Percentiles rank a stretch among this genome's conserved stretches.
Evolutionary conservation across 192 early-diverging fungal species (phyloP).

Genomic region (Coemansia sp.): DNA sequence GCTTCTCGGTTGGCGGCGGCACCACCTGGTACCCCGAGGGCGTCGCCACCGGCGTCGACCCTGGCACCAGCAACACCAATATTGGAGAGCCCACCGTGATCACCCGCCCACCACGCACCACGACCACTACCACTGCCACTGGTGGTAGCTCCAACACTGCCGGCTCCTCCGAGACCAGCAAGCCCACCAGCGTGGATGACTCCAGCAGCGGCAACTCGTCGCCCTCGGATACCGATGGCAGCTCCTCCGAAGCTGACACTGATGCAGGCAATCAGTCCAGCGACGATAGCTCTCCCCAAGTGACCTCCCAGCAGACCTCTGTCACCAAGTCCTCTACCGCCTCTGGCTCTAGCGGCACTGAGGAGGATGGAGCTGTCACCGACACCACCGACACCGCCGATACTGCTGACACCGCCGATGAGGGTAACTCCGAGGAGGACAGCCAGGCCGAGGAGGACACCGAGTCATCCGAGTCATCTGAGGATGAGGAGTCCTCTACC

Average conservation of each 20-base stretch:
- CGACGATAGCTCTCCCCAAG: neutral
- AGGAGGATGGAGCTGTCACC: neutral
- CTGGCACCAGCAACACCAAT: too few relatives aligned
- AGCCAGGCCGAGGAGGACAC: conserved; percentile 2
- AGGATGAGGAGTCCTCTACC: conserved; percentile 3
- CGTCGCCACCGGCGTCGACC: conserved; percentile 46
- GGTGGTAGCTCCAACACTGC: too few relatives aligned
- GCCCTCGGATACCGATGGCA: neutral
- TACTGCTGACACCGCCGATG: neutral
- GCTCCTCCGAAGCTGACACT: neutral
- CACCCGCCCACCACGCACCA: too few relatives aligned
- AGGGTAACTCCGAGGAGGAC: neutral
- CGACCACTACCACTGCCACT: too few relatives aligned
- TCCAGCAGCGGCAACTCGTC: neutral
- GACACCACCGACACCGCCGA: neutral
- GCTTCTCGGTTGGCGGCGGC: conserved; percentile 47
- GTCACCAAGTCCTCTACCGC: neutral
- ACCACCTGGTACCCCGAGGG: conserved; percentile 46
- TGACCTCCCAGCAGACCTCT: neutral
- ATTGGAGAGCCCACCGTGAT: too few relatives aligned
- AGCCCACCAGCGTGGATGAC: neutral
- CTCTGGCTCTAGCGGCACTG: neutral
- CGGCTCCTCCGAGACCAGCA: neutral
- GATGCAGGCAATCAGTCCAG: neutral
- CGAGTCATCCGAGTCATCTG: conserved; percentile 3